phyloP scores from a whole-genome alignment of 352 stramenopile species.

The Peronospora belbahrii region DNA sequence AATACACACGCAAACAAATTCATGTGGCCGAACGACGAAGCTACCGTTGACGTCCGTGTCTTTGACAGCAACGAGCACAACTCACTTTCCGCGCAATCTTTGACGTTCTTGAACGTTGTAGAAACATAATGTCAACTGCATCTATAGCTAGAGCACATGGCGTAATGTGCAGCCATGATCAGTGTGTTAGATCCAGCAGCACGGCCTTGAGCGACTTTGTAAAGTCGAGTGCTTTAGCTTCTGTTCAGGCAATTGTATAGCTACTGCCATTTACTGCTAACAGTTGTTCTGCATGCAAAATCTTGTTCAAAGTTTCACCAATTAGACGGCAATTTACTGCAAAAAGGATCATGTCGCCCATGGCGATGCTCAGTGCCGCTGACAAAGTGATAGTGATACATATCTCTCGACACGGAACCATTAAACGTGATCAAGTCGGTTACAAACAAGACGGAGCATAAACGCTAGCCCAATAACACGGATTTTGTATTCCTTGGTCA shows the following conservation, averaged over 20 bases:
- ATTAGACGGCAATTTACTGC: slow-evolving; percentile 88
- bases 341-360: slow-evolving; percentile 62
- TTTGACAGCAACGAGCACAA: slow-evolving; percentile 34
- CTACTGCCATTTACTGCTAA: slow-evolving; percentile 33
- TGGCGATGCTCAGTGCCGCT: slow-evolving; percentile 75
- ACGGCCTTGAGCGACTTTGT: slow-evolving; percentile 42
- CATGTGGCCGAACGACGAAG: slow-evolving; percentile 91
- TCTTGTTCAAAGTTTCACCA: slow-evolving; percentile 85
- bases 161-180: slow-evolving; percentile 91
- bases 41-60: slow-evolving; percentile 72
- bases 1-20: too few relatives aligned
- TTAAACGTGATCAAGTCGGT: slow-evolving; percentile 69
- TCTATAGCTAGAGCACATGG: slow-evolving; percentile 89
- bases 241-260: slow-evolving; percentile 14
- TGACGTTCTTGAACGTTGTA: slow-evolving; percentile 75
- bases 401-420: slow-evolving; percentile 49
- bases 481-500: slow-evolving; percentile 88
- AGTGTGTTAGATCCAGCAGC: slow-evolving; percentile 84
- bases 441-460: slow-evolving; percentile 16
- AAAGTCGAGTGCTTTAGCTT: slow-evolving; percentile 20
- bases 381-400: slow-evolving; percentile 88
- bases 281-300: slow-evolving; percentile 53
- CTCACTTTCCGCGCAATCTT: slow-evolving; percentile 28
- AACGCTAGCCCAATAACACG: slow-evolving; percentile 88
- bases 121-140: slow-evolving; percentile 94